Percentiles rank a stretch among this genome's conserved stretches.
phyloP scores from a whole-genome alignment of 2,329 filamentous ascomycete species.

The Nannizziopsis arthrosporioides region DNA sequence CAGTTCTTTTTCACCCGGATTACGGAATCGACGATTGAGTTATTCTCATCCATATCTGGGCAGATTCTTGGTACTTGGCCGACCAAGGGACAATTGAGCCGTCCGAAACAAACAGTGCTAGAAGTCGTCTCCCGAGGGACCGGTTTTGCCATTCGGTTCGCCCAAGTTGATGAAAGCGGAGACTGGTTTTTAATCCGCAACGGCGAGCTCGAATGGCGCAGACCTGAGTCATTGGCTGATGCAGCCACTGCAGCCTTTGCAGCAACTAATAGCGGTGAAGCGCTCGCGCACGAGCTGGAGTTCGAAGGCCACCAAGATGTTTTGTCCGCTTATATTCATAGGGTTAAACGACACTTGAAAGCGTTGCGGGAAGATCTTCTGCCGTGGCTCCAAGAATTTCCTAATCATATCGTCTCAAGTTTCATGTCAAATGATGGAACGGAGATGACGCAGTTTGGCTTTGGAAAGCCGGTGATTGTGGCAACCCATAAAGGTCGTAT shows the following conservation, averaged over 20 bases:
- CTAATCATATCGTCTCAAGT: conserved; percentile 54
- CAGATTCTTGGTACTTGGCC: conserved; percentile 66
- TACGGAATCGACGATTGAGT: conserved; percentile 58
- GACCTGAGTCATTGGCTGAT: conserved; percentile 70
- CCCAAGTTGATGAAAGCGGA: conserved; percentile 51
- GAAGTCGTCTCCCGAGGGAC: conserved; percentile 67
- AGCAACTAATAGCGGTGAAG: conserved; percentile 60
- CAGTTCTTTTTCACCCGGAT: conserved; percentile 85
- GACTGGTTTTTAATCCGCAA: conserved; percentile 81
- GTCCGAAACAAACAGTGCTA: conserved; percentile 58
- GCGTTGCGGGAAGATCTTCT: conserved; percentile 65
- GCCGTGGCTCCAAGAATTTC: conserved; percentile 57
- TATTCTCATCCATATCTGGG: conserved; percentile 66
- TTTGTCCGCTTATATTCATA: conserved; percentile 72
- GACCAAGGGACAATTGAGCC: conserved; percentile 38
- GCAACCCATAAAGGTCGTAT: conserved; percentile 69
- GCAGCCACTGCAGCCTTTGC: conserved; percentile 71
- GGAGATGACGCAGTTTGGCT: conserved; percentile 57
- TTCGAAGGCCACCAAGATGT: conserved; percentile 76
- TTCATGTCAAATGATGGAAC: conserved; percentile 47
- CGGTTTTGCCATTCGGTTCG: conserved; percentile 66
- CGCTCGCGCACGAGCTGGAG: conserved; percentile 68
- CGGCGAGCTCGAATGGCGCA: conserved; percentile 65
- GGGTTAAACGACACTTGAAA: conserved; percentile 65
- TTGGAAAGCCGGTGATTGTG: conserved; percentile 72